Conservation (phyloP, 2,329 filamentous ascomycete species). For the Pseudopithomyces chartarum region DNA sequence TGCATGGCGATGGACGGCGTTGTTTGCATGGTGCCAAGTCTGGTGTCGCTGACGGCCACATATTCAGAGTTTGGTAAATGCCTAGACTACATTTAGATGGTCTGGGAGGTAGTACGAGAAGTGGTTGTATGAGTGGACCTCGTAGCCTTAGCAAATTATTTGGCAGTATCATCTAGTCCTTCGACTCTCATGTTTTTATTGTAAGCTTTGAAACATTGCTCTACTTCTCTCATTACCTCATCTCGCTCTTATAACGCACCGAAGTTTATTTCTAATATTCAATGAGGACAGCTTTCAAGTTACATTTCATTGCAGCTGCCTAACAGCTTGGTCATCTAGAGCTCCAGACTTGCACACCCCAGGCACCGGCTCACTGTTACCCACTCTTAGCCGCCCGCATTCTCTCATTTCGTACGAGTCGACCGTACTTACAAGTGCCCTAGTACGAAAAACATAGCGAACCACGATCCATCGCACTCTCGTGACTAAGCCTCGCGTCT, state of each 20-base stretch:
- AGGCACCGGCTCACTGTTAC: neutral
- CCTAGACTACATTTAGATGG: too few species aligned
- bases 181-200: too few species aligned
- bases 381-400: neutral
- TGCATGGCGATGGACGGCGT: conserved; percentile 6
- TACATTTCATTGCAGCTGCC: neutral
- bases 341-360: conserved; percentile 1
- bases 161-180: too few species aligned
- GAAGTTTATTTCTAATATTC: too few species aligned
- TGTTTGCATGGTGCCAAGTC: neutral
- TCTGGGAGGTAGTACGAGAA: too few species aligned
- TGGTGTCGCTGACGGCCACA: too few species aligned
- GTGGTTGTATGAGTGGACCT: too few species aligned
- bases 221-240: too few species aligned
- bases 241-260: too few species aligned
- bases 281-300: neutral
- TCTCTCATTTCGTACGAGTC: neutral
- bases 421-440: neutral
- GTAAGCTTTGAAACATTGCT: too few species aligned
- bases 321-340: conserved; percentile 6
- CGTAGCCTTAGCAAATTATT: too few species aligned
- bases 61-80: too few species aligned
- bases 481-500: conserved; percentile 8
- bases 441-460: neutral
- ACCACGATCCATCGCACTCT: neutral